These are phyloP conservation scores for Balamuthia mandrillaris DNA, from an alignment of 208 protist species.

Conservation along the genomic window DNA sequence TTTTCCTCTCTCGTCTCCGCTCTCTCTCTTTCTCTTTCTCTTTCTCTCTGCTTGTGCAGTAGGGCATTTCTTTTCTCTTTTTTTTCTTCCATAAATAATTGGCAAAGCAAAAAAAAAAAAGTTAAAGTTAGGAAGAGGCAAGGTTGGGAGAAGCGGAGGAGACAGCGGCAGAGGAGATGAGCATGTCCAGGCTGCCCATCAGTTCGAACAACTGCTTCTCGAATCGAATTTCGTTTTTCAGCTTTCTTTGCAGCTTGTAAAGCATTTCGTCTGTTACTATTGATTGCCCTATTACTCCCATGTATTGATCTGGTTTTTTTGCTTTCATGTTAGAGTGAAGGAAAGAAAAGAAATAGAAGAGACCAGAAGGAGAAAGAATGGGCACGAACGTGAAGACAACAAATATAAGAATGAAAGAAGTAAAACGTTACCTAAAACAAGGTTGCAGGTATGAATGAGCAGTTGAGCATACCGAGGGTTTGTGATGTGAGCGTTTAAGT, in stretches of 20 bases:
- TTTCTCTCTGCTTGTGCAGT: too few relatives aligned
- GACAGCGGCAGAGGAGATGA: not conserved
- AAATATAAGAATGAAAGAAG: not conserved
- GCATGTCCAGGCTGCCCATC: not conserved
- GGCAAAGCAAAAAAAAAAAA: too few relatives aligned
- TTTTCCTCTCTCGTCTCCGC: too few relatives aligned
- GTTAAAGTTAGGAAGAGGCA: too few relatives aligned
- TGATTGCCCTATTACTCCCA: slow-evolving; percentile 3
- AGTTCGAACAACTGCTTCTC: slow-evolving; percentile 4
- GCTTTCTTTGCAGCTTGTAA: not conserved
- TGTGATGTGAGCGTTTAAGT: slow-evolving; percentile 35
- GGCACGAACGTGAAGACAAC: not conserved
- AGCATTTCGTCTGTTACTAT: slow-evolving; percentile 36
- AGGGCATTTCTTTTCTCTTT: too few relatives aligned
- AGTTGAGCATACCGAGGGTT: slow-evolving; percentile 46
- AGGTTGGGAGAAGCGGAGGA: not conserved
- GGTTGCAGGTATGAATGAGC: slow-evolving; percentile 42
- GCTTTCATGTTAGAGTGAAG: not conserved
- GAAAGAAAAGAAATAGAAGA: not conserved
- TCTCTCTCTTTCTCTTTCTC: too few relatives aligned
- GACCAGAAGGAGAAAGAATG: not conserved
- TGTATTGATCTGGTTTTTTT: slow-evolving; percentile 56
- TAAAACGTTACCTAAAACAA: slow-evolving; percentile 29
- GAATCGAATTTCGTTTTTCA: slow-evolving; percentile 22
- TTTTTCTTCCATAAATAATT: too few relatives aligned